Evolutionary conservation across 108 stramenopile genomes (phyloP), one percentile per base, ranked within the genome.

Genomic region (Ochromonas danica): DNA sequence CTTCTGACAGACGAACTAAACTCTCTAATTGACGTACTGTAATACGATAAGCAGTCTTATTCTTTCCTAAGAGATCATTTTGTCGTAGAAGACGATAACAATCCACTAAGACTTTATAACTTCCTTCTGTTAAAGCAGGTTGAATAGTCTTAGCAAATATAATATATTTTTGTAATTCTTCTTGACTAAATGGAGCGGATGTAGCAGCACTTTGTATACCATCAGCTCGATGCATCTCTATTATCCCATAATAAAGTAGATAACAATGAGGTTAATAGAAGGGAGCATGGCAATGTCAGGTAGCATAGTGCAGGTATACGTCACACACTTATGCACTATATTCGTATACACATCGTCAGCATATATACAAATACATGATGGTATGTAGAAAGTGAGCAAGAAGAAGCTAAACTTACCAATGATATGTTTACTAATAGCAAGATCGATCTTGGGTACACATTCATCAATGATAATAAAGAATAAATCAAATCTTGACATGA

Each of bases 391-490:
- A n/a, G n/a, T n/a, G n/a, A n/a, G n/a, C n/a, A n/a, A n/a, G n/a
- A n/a, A n/a, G n/a, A n/a, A n/a, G n/a, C n/a, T n/a, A n/a, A n/a
- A n/a, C n/a, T n/a, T n/a, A n/a, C n/a, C n/a, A n/a, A 99, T 81
- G 86, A 99, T 98, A 85, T 99, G 97, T 62, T 90, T 81, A 42
- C 96, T 96, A 51, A 99, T 96, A 78, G 84, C 89, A 51, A 89
- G 88, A 83, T 99, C 98, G 1, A 93, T 81, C 25, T 90, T 89
- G 25, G 74, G 75, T 17, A 95, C 94, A 79, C 96, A 96, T 78
- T 98, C 98, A 83, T 98, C 98, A 39, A 98, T 80, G 17, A 99
- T 95, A 17, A 99, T 94, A 88, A 98, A 99, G 85, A 99, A 98
- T 60, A 99, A 86, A 90, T 99, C 98, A 82, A 99, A 99, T 57